Evolutionary conservation across 495 filamentous ascomycete species (phyloP), one percentile per base, ranked within the genome.

Genomic region (Staphylotrichum longicolle): DNA sequence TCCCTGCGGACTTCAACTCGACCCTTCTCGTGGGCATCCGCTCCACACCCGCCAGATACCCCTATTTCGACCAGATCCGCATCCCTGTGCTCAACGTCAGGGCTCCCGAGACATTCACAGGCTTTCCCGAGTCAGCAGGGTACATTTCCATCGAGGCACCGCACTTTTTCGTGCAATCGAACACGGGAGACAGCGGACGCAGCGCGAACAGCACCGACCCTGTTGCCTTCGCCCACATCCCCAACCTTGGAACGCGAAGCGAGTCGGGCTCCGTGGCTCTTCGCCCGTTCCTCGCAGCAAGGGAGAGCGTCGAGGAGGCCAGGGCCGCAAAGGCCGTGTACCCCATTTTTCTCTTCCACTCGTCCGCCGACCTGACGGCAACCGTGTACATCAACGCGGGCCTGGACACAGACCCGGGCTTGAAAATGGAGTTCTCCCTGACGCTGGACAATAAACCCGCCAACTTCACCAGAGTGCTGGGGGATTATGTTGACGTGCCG

Each of bases 71-170:
- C 60, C 61, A 64, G 5, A 64, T 86, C 46, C 75, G 78, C 55
- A 68, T 87, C 7, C 84, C 83, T 0, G 67, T 85, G 42, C 73
- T 79, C 55, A 79, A 83, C 35, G 73, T 75, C 44, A 63, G 60
- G 14, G 63, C 78, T 30, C 80, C 84, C 1, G 42, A 66, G 1
- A 62, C 67, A 3, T 87, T 86, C 69, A 69, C 49, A 4, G 84
- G 82, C 51, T 86, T 86, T 62, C 79, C 85, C 46, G 85, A 88
- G 65, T 71, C 71, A 6, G 78, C 80, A 50, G 76, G 75, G 14
- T 69, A 75, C 51, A 66, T 88, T 54, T 76, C 82, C 40, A 83
- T 87, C 55, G 84, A 85, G 68, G 75, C 74, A 4, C 79, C 79
- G 41, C 83, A 86, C 35, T 53, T 44, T 62, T 77, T 76, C 63